Evolutionary conservation across 2,329 filamentous ascomycete genomes (phyloP).

Genomic region (Fusarium keratoplasticum): DNA sequence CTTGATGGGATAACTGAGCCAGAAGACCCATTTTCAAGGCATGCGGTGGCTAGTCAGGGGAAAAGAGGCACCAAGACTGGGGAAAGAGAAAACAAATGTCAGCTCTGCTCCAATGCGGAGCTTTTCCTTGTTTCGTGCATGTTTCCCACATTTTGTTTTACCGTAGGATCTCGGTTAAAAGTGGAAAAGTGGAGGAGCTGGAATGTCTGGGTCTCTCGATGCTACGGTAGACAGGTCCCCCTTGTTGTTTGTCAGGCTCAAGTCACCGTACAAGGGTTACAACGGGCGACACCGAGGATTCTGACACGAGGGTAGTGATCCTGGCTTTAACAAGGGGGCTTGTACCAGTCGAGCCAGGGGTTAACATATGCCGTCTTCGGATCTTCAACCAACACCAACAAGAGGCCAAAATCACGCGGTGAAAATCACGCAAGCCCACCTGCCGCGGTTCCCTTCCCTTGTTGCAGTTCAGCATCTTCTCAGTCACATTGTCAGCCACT

Average conservation of each 20-base stretch:
- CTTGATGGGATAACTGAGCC: too few relatives aligned
- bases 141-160: conserved; percentile 1
- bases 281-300: background rate
- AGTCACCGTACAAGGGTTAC: background rate
- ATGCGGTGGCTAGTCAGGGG: background rate
- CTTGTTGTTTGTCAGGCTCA: background rate
- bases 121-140: background rate
- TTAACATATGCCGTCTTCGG: background rate
- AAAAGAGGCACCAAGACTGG: background rate
- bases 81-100: background rate
- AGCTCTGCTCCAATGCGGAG: background rate
- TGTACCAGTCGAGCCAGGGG: background rate
- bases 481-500: background rate
- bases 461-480: background rate
- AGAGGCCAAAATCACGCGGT: background rate
- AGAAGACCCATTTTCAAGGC: background rate
- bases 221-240: background rate
- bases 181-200: background rate
- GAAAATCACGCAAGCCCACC: background rate
- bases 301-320: background rate
- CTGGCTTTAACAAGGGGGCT: background rate
- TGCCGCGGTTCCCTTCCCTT: background rate
- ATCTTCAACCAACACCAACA: background rate
- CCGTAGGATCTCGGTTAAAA: background rate
- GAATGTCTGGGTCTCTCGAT: background rate